These are phyloP conservation scores for Stachybotrys echinatus DNA, from an alignment of 2,329 filamentous ascomycete species.

Conservation along the genomic window DNA sequence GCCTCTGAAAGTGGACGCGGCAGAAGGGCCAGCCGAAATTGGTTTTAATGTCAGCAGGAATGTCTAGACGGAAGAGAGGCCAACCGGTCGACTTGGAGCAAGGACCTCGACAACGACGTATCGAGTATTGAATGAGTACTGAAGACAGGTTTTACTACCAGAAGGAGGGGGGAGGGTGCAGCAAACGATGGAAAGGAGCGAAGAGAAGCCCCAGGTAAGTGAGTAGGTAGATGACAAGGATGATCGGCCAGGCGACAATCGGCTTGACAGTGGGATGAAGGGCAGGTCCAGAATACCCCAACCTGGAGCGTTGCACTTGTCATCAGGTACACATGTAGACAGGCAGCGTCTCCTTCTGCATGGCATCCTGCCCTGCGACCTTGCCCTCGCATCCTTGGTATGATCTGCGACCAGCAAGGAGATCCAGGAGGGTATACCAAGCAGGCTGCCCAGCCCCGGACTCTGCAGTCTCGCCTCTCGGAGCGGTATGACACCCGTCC, in stretches of 20 bases:
- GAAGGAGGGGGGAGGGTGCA: background rate
- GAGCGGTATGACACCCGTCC: background rate
- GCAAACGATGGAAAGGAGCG: too few species aligned
- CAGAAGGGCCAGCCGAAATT: too few species aligned
- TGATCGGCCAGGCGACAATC: background rate
- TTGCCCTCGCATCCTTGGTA: background rate
- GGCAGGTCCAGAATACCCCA: background rate
- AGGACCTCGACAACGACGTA: too few species aligned
- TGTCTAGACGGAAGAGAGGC: too few species aligned
- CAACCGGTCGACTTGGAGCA: too few species aligned
- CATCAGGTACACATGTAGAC: background rate
- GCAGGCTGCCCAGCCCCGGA: background rate
- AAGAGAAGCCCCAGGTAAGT: too few species aligned
- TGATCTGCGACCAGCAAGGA: background rate
- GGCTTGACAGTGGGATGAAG: background rate
- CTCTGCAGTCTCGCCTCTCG: background rate
- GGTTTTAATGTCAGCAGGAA: too few species aligned
- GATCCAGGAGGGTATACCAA: background rate
- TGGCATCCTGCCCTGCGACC: background rate
- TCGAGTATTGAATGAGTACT: too few species aligned
- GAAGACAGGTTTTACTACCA: background rate
- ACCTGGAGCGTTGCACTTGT: background rate
- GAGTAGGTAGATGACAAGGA: background rate
- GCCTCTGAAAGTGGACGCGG: too few species aligned
- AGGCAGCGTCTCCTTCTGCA: background rate